Evolutionary conservation across 306 rosid species (phyloP), one percentile per base, ranked within the genome.

Genomic region (Arachis hypogaea): DNA sequence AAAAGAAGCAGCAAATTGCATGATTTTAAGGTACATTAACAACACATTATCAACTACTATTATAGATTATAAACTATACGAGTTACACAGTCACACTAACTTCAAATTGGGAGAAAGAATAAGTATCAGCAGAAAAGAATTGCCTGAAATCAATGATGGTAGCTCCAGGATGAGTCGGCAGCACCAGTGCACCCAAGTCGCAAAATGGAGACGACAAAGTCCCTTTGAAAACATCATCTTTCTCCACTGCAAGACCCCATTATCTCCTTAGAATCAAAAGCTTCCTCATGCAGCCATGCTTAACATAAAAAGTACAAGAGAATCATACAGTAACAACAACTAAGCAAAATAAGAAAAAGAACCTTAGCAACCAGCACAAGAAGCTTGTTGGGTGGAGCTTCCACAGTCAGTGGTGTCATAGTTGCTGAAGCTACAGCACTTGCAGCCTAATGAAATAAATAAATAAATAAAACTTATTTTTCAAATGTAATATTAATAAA

Each of bases 221-320:
- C 76, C 88, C 97, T 82, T 88, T 91, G 47, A 71, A 5, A 52
- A 67, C 45, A 66, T 81, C 91, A 66, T 85, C 88, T 62, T 89
- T 89, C 75, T 89, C 97, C 73, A 52, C 96, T 72, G 96, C 88
- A 91, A 93, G 97, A 73, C 98, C 97, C 98, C 89, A 94, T 77
- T 68, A 77, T 77, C 63, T 80, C 66, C 76, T 89, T 81, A 88
- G 85, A 82, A 70, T 78, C 81, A 74, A 75, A 63, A 67, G 59
- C 71, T 71, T 69, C 70, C 52, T 64, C 50, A 66, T 40, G 38
- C 38, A 33, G 28, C 28, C 38, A 33, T 33, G 68, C 55, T 69
- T 45, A 66, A 8, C 43, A 83, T 74, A 82, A 45, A 83, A 58
- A 60, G 29, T 44, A 69, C 11, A 9, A 71, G 0, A 28, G 14